A percentile compares a stretch with the other conserved stretches of the same genome.
Conservation (phyloP, 371 early-diverging fungal genomes). For the Rhizoclosmatium hyalinum region DNA sequence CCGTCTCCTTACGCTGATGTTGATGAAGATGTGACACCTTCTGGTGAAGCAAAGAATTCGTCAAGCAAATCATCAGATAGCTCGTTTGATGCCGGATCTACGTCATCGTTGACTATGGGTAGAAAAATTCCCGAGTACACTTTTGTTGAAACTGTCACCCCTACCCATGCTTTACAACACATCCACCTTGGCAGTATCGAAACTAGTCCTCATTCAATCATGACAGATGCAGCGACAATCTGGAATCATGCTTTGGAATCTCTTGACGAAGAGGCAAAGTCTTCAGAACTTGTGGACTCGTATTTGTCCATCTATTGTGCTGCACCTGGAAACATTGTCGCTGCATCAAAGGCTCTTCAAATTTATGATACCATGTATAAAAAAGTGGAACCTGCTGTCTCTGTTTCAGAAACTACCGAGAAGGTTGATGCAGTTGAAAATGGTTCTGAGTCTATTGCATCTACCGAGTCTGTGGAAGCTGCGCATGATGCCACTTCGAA, state of each 20-base stretch:
- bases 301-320: conserved; percentile 39
- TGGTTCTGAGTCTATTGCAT: background rate
- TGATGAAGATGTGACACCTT: background rate
- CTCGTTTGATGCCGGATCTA: background rate
- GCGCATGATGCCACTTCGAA: background rate
- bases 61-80: background rate
- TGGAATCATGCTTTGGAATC: conserved; percentile 5
- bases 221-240: conserved; percentile 4
- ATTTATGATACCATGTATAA: conserved; percentile 34
- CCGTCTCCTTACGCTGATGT: conserved; percentile 3
- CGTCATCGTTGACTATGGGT: background rate
- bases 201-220: background rate
- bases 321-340: conserved; percentile 15
- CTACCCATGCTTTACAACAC: conserved; percentile 9
- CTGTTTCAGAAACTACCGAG: background rate
- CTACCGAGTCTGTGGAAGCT: background rate
- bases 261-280: background rate
- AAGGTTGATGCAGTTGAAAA: background rate
- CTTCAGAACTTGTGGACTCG: conserved; percentile 23
- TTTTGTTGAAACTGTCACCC: background rate
- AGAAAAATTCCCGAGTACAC: background rate
- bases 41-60: background rate
- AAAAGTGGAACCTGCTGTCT: too few species aligned
- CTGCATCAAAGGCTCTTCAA: conserved; percentile 28
- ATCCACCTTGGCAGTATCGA: conserved; percentile 5